Evolutionary conservation across 805 yeast species (phyloP).

Genomic region (Hanseniaspora mollemarum): DNA sequence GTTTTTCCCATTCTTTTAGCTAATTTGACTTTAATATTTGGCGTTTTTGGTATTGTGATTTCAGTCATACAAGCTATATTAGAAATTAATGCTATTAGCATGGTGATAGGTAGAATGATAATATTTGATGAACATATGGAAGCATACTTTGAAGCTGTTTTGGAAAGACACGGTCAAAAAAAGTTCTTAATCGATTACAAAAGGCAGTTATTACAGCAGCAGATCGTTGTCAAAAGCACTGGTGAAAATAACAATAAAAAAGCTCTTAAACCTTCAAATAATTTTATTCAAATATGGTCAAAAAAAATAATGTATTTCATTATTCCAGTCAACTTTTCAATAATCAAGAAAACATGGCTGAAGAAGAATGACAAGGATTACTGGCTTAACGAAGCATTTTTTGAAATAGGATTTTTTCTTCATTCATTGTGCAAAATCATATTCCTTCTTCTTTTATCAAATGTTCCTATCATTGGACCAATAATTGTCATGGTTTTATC

Average conservation of each 20-base stretch:
- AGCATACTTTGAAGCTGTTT: conserved; percentile 22
- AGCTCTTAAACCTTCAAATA: too few species aligned
- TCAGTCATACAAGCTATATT: conserved; percentile 27
- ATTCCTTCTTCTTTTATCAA: conserved; percentile 20
- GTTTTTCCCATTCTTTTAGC: conserved; percentile 25
- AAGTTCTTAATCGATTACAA: conserved; percentile 18
- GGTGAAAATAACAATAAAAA: not conserved
- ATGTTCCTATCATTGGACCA: conserved; percentile 31
- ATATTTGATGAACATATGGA: conserved; percentile 23
- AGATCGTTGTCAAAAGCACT: not conserved
- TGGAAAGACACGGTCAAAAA: conserved; percentile 19
- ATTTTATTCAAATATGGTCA: not conserved
- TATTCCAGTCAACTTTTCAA: not conserved
- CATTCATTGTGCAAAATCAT: conserved; percentile 16
- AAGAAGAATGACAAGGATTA: conserved; percentile 16
- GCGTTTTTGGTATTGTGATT: conserved; percentile 27
- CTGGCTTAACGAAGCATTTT: conserved; percentile 22
- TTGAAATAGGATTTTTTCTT: conserved; percentile 13
- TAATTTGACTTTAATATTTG: conserved; percentile 24
- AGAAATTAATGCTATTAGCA: conserved; percentile 25
- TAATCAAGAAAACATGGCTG: conserved; percentile 7
- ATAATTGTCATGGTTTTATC: conserved; percentile 23
- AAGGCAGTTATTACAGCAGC: not conserved
- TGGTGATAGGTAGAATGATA: conserved; percentile 22
- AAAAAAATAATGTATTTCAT: not conserved